Evolutionary conservation across 805 yeast genomes (phyloP), one percentile per base, ranked within the genome.

Genomic region (Candida wancherniae): DNA sequence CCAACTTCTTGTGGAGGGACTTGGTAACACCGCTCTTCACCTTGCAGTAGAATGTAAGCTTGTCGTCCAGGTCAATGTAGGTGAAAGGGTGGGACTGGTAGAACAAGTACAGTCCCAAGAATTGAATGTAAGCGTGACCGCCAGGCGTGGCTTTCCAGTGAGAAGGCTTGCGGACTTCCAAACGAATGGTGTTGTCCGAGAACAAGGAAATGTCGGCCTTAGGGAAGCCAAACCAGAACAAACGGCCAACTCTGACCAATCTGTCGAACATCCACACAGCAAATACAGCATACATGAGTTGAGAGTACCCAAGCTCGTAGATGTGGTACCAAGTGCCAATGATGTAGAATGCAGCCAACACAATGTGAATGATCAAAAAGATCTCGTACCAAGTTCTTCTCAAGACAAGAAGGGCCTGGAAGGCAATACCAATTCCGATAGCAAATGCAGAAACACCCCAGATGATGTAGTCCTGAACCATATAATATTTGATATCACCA

Each of bases 11-110:
- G 32, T 48, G 50, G 12, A 63, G 45, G 4, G 57, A 50, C 26
- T 51, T 55, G 2, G 68, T 62, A 5, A 61, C 46, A 15, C 69
- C 69, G 1, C 54, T 53, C 32, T 63, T 63, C 8, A 60, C 57
- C 37, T 62, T 63, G 31, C 55, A 50, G 45, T 50, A 61, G 17
- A 63, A 51, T 2, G 48, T 44, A 13, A 63, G 48, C 5, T 42
- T 36, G 10, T 46, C 34, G 9, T 41, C 39, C 25, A 37, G 28
- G 23, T 42, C 46, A 10, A 34, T 17, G 22, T 42, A 44, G 10
- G 41, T 86, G 94, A 42, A 75, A 65, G 2, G 62, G 68, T 82
- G 87, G 1, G 80, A 73, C 51, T 82, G 85, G 77, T 79, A 79
- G 48, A 79, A 76, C 22, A 64, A 53, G 8, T 55, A 48, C 18